phyloP scores from a whole-genome alignment of 345 rosid species.

The Erodium maritimum region DNA sequence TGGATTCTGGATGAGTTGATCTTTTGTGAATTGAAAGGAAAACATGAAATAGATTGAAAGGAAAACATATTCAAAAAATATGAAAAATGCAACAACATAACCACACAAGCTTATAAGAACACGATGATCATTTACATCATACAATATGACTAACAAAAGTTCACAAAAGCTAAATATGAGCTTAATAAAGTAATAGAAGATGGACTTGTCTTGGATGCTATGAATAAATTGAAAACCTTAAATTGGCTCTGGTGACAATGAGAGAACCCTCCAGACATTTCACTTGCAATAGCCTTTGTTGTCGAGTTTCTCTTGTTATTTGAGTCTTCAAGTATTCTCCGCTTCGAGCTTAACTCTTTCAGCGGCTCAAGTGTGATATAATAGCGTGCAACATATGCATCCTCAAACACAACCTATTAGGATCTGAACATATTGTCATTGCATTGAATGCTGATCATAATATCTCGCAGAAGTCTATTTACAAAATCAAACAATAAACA shows the following conservation, averaged over 20 bases:
- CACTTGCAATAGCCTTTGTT: constrained; percentile 57
- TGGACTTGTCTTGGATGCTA: background rate
- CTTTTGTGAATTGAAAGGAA: too few relatives aligned
- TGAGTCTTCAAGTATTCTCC: constrained; percentile 48
- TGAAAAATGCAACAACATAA: background rate
- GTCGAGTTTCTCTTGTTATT: constrained; percentile 44
- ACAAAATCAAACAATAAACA: too few relatives aligned
- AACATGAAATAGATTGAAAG: too few relatives aligned
- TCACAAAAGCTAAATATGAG: background rate
- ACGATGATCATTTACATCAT: too few relatives aligned
- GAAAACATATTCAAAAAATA: too few relatives aligned
- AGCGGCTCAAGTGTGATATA: constrained; percentile 42
- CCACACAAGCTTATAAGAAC: too few relatives aligned
- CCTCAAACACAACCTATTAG: constrained; percentile 51
- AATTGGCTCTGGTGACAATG: constrained; percentile 31
- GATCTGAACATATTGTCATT: constrained; percentile 3
- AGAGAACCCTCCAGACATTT: constrained; percentile 58
- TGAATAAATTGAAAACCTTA: background rate
- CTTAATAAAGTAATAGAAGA: too few relatives aligned
- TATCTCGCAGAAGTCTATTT: too few relatives aligned
- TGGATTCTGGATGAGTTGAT: too few relatives aligned
- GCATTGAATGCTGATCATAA: background rate
- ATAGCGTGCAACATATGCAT: constrained; percentile 33
- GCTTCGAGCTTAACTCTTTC: constrained; percentile 54
- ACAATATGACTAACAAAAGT: background rate